Evolutionary conservation across 805 yeast genomes (phyloP), one percentile per base, ranked within the genome.

Genomic region (Kazachstania bromeliacearum): DNA sequence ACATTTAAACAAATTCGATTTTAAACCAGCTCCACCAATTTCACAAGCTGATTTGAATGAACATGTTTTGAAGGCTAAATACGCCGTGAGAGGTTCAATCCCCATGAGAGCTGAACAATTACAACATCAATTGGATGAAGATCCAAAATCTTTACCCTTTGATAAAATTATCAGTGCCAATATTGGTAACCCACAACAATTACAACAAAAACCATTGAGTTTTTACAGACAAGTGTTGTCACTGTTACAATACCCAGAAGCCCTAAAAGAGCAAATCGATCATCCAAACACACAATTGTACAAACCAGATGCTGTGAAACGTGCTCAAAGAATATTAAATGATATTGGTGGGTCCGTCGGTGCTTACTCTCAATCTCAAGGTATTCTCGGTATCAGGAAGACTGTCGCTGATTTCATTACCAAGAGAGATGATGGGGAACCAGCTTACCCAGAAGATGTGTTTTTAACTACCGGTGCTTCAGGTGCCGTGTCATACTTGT

Each of bases 121-220:
- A 40, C 69, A 78, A 40, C 63, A 60, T 7, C 71, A 74, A 46
- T 66, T 92, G 27, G 55, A 59, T 8, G 56, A 63, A 28, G 66
- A 73, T 27, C 78, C 82, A 18, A 67, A 66, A 14, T 74, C 82
- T 4, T 64, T 85, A 45, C 94, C 95, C 1, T 92, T 87, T 55
- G 62, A 71, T 29, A 65, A 72, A 41, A 83, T 92, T 50, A 81
- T 94, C 55, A 79, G 76, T 51, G 92, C 96, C 44, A 92, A 92
- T 57, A 92, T 92, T 44, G 99, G 99, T 21, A 92, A 92, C 57
- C 99, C 99, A 2, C 99, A 92, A 62, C 97, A 89, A 58, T 69
- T 92, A 55, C 89, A 85, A 48, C 99, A 92, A 60, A 72, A 78
- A 51, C 98, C 99, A 1, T 68, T 92, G 49, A 84, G 95, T n/a